phyloP scores from a whole-genome alignment of 2,329 filamentous ascomycete genomes.

The Gyromitra esculenta region DNA sequence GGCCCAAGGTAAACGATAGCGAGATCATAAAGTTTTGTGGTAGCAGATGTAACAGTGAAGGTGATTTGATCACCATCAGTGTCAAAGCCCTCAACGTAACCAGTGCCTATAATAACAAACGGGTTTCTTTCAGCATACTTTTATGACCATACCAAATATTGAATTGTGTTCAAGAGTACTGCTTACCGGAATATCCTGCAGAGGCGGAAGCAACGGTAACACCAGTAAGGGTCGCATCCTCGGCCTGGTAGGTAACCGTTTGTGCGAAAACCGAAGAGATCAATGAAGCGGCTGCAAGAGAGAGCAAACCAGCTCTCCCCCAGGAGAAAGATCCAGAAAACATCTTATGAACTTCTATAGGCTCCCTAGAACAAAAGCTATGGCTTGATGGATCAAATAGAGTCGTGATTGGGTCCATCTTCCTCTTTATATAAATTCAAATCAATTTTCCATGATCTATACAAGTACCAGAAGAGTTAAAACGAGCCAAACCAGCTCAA shows the following conservation, averaged over 20 bases:
- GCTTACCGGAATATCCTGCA: conserved; percentile 61
- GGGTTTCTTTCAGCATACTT: conserved; percentile 22
- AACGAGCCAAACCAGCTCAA: conserved; percentile 16
- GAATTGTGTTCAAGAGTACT: background rate
- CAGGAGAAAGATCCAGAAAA: conserved; percentile 36
- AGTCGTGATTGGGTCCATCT: background rate
- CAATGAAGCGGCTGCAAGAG: conserved; percentile 23
- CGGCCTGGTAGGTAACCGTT: conserved; percentile 60
- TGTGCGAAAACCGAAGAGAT: conserved; percentile 52
- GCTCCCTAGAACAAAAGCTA: conserved; percentile 2
- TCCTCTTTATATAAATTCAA: conserved; percentile 5
- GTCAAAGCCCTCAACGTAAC: conserved; percentile 65
- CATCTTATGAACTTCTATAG: conserved; percentile 29
- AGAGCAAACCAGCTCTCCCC: conserved; percentile 18
- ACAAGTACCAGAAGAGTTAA: background rate
- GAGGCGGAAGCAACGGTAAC: conserved; percentile 61
- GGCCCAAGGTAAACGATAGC: conserved; percentile 63
- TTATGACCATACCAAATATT: background rate
- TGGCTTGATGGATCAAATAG: conserved; percentile 21
- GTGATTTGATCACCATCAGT: conserved; percentile 64
- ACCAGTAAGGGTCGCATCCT: conserved; percentile 62
- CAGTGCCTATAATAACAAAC: conserved; percentile 60
- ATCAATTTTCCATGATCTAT: background rate
- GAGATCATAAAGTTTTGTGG: conserved; percentile 62
- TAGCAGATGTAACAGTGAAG: conserved; percentile 61